Conservation (phyloP, 2,329 filamentous ascomycete genomes). For the Claviceps sp. region DNA sequence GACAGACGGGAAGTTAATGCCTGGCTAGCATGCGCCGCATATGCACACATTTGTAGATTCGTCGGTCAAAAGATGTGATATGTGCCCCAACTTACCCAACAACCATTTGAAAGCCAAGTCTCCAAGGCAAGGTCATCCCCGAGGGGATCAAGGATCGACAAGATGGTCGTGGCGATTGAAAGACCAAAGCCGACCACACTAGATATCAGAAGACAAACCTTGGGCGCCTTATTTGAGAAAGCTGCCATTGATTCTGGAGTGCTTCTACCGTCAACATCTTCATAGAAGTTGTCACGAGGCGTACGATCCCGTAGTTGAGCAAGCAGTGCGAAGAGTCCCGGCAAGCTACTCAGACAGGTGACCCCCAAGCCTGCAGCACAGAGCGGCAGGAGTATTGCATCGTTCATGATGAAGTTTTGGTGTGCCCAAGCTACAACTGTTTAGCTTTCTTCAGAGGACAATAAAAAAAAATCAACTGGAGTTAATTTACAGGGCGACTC, state of each 20-base stretch:
- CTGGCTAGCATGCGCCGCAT: background rate
- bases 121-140: slow-evolving; percentile 31
- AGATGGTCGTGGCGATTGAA: slow-evolving; percentile 42
- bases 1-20: background rate
- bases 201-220: slow-evolving; percentile 39
- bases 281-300: slow-evolving; percentile 39
- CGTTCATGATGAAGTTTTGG: slow-evolving; percentile 2
- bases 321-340: slow-evolving; percentile 21
- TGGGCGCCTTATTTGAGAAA: slow-evolving; percentile 49
- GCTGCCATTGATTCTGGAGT: slow-evolving; percentile 47
- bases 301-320: slow-evolving; percentile 21
- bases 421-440: background rate
- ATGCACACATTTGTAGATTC: background rate
- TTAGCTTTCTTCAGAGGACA: background rate
- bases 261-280: slow-evolving; percentile 57
- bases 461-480: background rate
- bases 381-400: slow-evolving; percentile 12
- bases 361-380: slow-evolving; percentile 22
- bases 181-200: slow-evolving; percentile 38
- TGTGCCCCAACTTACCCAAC: slow-evolving; percentile 44
- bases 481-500: slow-evolving; percentile 1
- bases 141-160: slow-evolving; percentile 28
- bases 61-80: background rate
- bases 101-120: slow-evolving; percentile 45
- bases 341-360: slow-evolving; percentile 23